Percentiles rank a stretch among this genome's conserved stretches.
These are phyloP conservation scores for Candida jianshihensis DNA, from an alignment of 805 yeast species.

Conservation along the genomic window DNA sequence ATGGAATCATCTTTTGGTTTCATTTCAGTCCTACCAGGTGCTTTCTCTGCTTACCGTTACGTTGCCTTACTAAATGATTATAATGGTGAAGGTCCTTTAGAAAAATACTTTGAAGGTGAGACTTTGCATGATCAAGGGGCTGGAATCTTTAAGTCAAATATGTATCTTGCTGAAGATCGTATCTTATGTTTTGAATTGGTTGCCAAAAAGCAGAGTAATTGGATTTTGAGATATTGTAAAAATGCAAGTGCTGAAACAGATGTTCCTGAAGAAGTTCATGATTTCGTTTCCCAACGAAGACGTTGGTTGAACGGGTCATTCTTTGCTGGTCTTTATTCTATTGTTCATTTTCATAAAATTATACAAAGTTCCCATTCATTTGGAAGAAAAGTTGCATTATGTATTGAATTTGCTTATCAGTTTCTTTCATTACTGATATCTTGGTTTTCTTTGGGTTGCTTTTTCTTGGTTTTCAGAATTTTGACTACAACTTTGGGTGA, in stretches of 20 bases:
- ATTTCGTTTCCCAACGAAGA: slow-evolving; percentile 84
- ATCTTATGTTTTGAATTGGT: slow-evolving; percentile 91
- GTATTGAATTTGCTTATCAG: slow-evolving; percentile 76
- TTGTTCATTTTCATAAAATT: slow-evolving; percentile 66
- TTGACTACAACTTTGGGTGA: slow-evolving; percentile 74
- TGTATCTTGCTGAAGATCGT: slow-evolving; percentile 97
- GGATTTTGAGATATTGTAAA: slow-evolving; percentile 81
- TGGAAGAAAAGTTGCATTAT: slow-evolving; percentile 60
- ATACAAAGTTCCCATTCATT: slow-evolving; percentile 75
- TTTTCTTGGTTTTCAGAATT: slow-evolving; percentile 83
- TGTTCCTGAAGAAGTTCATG: slow-evolving; percentile 85
- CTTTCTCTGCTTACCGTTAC: slow-evolving; percentile 90
- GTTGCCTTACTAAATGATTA: slow-evolving; percentile 62
- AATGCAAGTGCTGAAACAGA: slow-evolving; percentile 91
- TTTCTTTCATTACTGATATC: slow-evolving; percentile 67
- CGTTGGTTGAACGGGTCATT: slow-evolving; percentile 97
- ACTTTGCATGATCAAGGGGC: slow-evolving; percentile 57
- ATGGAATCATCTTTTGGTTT: slow-evolving; percentile 93
- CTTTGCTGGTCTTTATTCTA: slow-evolving; percentile 87
- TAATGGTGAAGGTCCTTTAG: slow-evolving; percentile 78
- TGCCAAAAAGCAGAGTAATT: slow-evolving; percentile 67
- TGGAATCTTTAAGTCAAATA: slow-evolving; percentile 88
- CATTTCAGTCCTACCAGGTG: slow-evolving; percentile 92
- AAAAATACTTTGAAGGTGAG: slow-evolving; percentile 90
- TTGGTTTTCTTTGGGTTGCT: slow-evolving; percentile 90